A percentile compares a stretch with the other conserved stretches of the same genome.
phyloP scores from a whole-genome alignment of 495 filamentous ascomycete genomes.

The Amorphotheca resinae region DNA sequence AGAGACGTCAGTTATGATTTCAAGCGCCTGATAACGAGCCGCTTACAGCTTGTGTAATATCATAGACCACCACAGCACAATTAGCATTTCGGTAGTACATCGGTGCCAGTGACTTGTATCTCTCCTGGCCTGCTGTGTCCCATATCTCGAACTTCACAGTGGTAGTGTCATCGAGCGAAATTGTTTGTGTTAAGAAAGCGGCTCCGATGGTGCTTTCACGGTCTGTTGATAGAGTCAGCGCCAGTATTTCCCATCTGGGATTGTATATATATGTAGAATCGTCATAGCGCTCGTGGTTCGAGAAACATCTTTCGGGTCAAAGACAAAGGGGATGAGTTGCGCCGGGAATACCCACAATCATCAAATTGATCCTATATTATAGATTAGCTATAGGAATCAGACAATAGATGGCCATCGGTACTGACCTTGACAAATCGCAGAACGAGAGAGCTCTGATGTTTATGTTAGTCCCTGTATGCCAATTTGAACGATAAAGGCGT shows the following conservation, averaged over 20 bases:
- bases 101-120: slow-evolving; percentile 94
- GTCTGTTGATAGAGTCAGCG: slow-evolving; percentile 24
- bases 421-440: slow-evolving; percentile 92
- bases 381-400: too few relatives aligned
- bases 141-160: slow-evolving; percentile 99
- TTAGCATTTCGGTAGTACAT: slow-evolving; percentile 99
- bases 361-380: slow-evolving; percentile 95
- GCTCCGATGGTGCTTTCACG: slow-evolving; percentile 98
- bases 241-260: too few relatives aligned
- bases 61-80: slow-evolving; percentile 97
- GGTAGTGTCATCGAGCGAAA: slow-evolving; percentile 90
- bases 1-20: not conserved
- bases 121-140: slow-evolving; percentile 97
- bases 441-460: slow-evolving; percentile 78
- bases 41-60: slow-evolving; percentile 92
- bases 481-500: slow-evolving; percentile 19
- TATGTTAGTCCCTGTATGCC: slow-evolving; percentile 26
- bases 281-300: too few relatives aligned
- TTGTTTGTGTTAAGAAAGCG: slow-evolving; percentile 97
- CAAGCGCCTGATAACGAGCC: not conserved
- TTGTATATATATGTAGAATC: too few relatives aligned
- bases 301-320: too few relatives aligned
- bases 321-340: not conserved
- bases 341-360: slow-evolving; percentile 38
- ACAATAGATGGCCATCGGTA: too few relatives aligned